Conservation (phyloP, 2,329 filamentous ascomycete species). For the Colletotrichum eremochloae region DNA sequence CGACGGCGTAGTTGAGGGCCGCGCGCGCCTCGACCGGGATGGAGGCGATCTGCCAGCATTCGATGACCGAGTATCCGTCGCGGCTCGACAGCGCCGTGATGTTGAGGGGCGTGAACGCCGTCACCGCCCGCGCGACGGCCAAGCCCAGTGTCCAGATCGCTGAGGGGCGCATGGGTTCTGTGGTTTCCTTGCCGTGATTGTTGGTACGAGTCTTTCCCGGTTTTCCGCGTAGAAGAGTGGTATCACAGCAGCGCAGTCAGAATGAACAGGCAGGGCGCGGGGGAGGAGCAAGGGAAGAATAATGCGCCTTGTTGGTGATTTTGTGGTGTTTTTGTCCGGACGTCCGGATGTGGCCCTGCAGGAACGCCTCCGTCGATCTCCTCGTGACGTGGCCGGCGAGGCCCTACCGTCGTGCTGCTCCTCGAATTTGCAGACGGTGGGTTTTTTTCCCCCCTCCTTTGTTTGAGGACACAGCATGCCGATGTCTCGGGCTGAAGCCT, state of each 20-base stretch:
- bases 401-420: background rate
- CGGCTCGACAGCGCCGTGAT: conserved; percentile 56
- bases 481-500: background rate
- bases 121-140: background rate
- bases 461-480: background rate
- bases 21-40: conserved; percentile 46
- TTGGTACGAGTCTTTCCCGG: too few species aligned
- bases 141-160: background rate
- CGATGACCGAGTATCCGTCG: conserved; percentile 55
- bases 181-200: background rate
- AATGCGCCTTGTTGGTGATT: background rate
- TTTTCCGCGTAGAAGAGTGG: background rate
- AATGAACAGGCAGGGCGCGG: background rate
- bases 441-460: background rate
- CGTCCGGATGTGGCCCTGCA: background rate
- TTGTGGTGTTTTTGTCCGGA: background rate
- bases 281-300: background rate
- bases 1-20: conserved; percentile 49
- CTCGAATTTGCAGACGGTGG: background rate
- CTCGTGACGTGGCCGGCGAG: background rate
- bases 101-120: conserved; percentile 50
- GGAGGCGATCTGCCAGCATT: conserved; percentile 60
- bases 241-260: background rate
- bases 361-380: background rate
- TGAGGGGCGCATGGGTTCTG: background rate